Percentiles rank a stretch among this genome's conserved stretches.
Conservation (phyloP, 1,284 basidiomycete genomes). For the Apiotrichum siamense region DNA sequence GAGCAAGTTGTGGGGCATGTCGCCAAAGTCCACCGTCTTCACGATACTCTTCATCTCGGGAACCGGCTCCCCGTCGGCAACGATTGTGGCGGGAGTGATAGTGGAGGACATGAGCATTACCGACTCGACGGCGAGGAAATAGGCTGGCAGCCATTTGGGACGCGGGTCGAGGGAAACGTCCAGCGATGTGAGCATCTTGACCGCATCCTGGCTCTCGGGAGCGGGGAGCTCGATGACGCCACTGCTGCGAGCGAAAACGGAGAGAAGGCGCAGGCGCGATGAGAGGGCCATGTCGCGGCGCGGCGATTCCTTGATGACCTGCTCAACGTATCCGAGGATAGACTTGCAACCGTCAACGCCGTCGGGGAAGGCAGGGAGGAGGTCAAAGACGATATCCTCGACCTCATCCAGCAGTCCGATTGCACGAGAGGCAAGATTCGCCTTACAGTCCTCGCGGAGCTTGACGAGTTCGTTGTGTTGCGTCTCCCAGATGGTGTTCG, state of each 20-base stretch:
- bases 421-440: slow-evolving; percentile 61
- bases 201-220: slow-evolving; percentile 48
- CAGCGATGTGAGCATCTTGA: slow-evolving; percentile 61
- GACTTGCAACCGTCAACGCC: slow-evolving; percentile 44
- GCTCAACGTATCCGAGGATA: slow-evolving; percentile 23
- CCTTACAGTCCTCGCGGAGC: slow-evolving; percentile 61
- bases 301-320: slow-evolving; percentile 50
- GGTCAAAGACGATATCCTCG: slow-evolving; percentile 80
- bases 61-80: slow-evolving; percentile 15
- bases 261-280: slow-evolving; percentile 76
- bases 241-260: slow-evolving; percentile 54
- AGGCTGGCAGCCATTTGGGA: slow-evolving; percentile 78
- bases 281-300: slow-evolving; percentile 54
- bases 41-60: neutral
- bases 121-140: slow-evolving; percentile 69
- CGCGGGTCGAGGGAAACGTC: slow-evolving; percentile 47
- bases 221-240: slow-evolving; percentile 13
- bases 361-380: slow-evolving; percentile 64
- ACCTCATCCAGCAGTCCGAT: slow-evolving; percentile 79
- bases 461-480: slow-evolving; percentile 54
- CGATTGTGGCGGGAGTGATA: slow-evolving; percentile 52
- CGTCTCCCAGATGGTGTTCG: slow-evolving; percentile 9
- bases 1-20: slow-evolving; percentile 57
- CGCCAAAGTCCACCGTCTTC: slow-evolving; percentile 11
- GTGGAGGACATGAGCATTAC: slow-evolving; percentile 70